phyloP scores from a whole-genome alignment of 306 rosid genomes.

The Morella rubra region DNA sequence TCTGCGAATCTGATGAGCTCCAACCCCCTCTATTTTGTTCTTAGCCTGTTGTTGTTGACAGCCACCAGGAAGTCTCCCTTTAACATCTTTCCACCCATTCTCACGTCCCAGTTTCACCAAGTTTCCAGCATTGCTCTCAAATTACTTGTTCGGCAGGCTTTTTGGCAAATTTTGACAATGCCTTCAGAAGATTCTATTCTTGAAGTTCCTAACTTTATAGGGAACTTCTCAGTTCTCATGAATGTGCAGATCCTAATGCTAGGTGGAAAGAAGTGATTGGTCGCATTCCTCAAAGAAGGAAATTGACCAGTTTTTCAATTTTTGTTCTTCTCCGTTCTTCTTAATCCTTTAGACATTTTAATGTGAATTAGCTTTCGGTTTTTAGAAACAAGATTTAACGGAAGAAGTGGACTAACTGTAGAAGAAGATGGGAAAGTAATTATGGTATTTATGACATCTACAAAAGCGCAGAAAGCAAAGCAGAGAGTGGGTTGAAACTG shows the following conservation, averaged over 20 bases:
- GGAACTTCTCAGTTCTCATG: neutral
- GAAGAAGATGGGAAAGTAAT: neutral
- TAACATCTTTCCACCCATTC: conserved; percentile 1
- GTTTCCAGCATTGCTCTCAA: neutral
- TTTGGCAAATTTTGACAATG: neutral
- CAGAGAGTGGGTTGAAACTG: conserved; percentile 27
- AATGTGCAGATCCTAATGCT: neutral
- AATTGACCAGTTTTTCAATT: neutral
- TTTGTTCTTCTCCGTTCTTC: neutral
- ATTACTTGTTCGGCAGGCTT: neutral
- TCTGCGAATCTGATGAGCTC: neutral
- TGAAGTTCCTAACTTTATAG: neutral
- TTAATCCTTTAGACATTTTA: neutral
- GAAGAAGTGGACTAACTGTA: neutral
- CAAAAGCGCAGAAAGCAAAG: neutral
- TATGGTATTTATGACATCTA: conserved; percentile 26
- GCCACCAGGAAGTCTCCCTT: too few species aligned
- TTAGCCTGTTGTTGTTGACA: neutral
- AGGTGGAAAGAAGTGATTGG: neutral
- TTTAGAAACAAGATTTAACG: neutral
- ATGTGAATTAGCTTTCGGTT: neutral
- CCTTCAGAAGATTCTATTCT: neutral
- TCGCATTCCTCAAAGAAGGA: neutral
- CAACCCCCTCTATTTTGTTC: neutral
- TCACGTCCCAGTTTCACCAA: neutral